Evolutionary conservation across 106 monocot species (phyloP).

Genomic region (Apostasia shenzhenica): DNA sequence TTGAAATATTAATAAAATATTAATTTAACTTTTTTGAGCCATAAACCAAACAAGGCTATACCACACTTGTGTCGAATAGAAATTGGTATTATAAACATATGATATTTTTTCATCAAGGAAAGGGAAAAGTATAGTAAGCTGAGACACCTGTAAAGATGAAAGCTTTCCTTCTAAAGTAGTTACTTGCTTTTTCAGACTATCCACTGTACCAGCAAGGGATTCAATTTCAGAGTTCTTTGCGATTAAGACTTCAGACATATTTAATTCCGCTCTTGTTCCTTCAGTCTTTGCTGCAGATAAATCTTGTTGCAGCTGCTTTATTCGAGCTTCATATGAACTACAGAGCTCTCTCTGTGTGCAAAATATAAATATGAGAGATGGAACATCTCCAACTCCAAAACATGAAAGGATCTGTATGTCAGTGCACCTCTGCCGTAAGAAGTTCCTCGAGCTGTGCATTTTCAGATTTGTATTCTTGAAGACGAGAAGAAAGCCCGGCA

Average conservation of each 20-base stretch:
- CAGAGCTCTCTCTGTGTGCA: slow-evolving; percentile 63
- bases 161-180: slow-evolving; percentile 70
- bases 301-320: slow-evolving; percentile 87
- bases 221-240: slow-evolving; percentile 93
- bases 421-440: slow-evolving; percentile 81
- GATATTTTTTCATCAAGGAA: too few relatives aligned
- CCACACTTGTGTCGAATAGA: too few relatives aligned
- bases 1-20: too few relatives aligned
- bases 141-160: slow-evolving; percentile 64
- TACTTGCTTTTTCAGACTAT: slow-evolving; percentile 67
- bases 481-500: slow-evolving; percentile 94
- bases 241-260: slow-evolving; percentile 70
- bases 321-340: slow-evolving; percentile 65
- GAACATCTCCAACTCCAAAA: neutral
- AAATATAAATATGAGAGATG: slow-evolving; percentile 6
- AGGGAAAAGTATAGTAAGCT: slow-evolving; percentile 6
- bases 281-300: slow-evolving; percentile 60
- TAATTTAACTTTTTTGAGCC: too few relatives aligned
- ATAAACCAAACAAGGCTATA: too few relatives aligned
- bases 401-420: slow-evolving; percentile 3
- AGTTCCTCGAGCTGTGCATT: slow-evolving; percentile 96
- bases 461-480: slow-evolving; percentile 96
- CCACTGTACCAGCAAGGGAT: slow-evolving; percentile 58
- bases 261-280: slow-evolving; percentile 59
- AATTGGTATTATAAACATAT: too few relatives aligned